Conservation (phyloP, 176 grass and related monocot genomes). For the barley (Hordeum vulgare) region MorexV3_pseudomolecules_assembly NC_058524.1:15945260-15945759, state of each 20-base stretch:
- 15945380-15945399: background rate
- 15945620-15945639: background rate
- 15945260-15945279: background rate
- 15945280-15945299: background rate
- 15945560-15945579: background rate
- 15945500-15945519: background rate
- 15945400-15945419: background rate
- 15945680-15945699: background rate
- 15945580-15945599: background rate
- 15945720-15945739: background rate
- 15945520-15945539: background rate
- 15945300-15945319: background rate
- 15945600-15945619: background rate
- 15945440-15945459: background rate
- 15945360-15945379: background rate
- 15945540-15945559: background rate
- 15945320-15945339: background rate
- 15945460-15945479: background rate
- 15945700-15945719: background rate
- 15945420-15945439: background rate
- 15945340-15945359: background rate
- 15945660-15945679: background rate
- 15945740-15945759: background rate
- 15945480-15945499: background rate
- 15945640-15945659: background rate